A percentile compares a stretch with the other conserved stretches of the same genome.
Conservation (phyloP, 305 asterid species). For the Fraxinus xanthoxyloides region DNA sequence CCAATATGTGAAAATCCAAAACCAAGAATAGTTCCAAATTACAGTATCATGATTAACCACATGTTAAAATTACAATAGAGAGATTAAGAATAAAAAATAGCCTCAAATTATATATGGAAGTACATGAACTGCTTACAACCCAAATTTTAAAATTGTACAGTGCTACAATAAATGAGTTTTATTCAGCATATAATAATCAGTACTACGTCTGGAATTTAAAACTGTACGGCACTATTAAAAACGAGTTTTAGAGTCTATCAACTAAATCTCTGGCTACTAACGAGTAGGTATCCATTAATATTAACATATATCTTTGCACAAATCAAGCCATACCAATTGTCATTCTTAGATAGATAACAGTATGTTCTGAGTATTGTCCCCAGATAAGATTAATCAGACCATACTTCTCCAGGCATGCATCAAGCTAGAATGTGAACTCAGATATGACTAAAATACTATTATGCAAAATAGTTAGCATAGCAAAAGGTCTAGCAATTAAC, state of each 20-base stretch:
- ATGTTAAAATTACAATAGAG: neutral
- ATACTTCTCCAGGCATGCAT: neutral
- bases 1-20: neutral
- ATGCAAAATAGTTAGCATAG: neutral
- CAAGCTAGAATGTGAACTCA: neutral
- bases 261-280: neutral
- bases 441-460: neutral
- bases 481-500: neutral
- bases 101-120: neutral
- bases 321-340: neutral
- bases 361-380: neutral
- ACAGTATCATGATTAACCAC: neutral
- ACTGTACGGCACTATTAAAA: neutral
- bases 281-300: neutral
- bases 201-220: neutral
- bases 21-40: neutral
- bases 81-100: neutral
- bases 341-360: neutral
- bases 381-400: neutral
- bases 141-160: neutral
- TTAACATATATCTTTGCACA: neutral
- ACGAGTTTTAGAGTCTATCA: neutral
- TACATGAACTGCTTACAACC: neutral
- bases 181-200: neutral
- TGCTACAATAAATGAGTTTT: neutral